A percentile compares a stretch with the other conserved stretches of the same genome.
Evolutionary conservation across 2,329 filamentous ascomycete species (phyloP).

Genomic region (Venturia effusa): DNA sequence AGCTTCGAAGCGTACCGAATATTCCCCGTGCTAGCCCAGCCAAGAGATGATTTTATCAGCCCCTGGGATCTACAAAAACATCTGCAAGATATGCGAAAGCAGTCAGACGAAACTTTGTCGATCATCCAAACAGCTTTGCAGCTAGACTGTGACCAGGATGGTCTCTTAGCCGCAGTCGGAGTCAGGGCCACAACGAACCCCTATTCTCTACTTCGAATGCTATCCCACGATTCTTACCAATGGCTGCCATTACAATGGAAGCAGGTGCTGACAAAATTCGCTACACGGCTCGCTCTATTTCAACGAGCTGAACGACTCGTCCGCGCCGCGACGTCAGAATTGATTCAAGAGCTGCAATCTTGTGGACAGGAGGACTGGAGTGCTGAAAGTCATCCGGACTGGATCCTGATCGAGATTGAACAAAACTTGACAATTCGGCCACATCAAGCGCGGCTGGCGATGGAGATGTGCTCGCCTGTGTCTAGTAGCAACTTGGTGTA

Average conservation of each 20-base stretch:
- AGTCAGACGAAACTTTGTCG: neutral
- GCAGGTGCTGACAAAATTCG: slow-evolving; percentile 18
- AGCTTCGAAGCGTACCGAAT: neutral
- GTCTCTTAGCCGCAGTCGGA: neutral
- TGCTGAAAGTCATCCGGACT: slow-evolving; percentile 41
- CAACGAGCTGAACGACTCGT: slow-evolving; percentile 22
- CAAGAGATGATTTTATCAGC: neutral
- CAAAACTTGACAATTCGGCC: slow-evolving; percentile 47
- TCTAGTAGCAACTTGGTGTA: slow-evolving; percentile 43
- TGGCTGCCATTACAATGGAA: slow-evolving; percentile 16
- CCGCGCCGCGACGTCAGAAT: slow-evolving; percentile 14
- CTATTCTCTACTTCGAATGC: neutral
- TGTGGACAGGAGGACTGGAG: slow-evolving; percentile 47
- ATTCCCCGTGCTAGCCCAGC: neutral
- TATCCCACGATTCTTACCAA: neutral
- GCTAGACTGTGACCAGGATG: neutral
- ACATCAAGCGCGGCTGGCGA: slow-evolving; percentile 48
- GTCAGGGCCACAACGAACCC: neutral
- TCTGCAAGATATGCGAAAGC: neutral
- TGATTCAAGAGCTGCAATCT: slow-evolving; percentile 32
- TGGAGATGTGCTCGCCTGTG: slow-evolving; percentile 42
- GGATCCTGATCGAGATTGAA: slow-evolving; percentile 55
- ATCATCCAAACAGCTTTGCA: neutral
- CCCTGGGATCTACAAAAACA: neutral
- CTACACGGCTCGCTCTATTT: slow-evolving; percentile 18